Conservation (phyloP, 768 basidiomycete genomes). For the Piloderma croceum region DNA sequence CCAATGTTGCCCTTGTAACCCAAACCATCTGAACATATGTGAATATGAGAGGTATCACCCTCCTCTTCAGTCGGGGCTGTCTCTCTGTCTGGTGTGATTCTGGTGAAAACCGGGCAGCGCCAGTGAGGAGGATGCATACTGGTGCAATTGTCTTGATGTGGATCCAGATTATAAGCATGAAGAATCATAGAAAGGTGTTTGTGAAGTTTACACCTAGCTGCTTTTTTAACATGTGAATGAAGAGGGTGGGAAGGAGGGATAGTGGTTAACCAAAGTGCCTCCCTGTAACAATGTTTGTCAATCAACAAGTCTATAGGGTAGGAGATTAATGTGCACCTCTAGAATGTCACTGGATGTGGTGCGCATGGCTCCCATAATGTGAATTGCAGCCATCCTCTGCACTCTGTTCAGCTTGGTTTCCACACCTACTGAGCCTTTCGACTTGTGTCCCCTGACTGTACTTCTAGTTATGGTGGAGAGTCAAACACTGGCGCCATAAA, state of each 20-base stretch:
- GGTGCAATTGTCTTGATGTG: background rate
- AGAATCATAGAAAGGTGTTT: constrained; percentile 9
- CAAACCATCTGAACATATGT: constrained; percentile 14
- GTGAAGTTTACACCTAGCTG: background rate
- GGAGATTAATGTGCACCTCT: constrained; percentile 15
- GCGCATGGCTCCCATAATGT: constrained; percentile 26
- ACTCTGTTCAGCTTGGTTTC: constrained; percentile 3
- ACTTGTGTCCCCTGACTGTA: background rate
- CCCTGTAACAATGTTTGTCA: constrained; percentile 2
- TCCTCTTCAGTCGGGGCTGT: background rate
- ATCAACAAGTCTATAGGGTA: constrained; percentile 10
- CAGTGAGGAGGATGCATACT: background rate
- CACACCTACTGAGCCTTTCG: background rate
- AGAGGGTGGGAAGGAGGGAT: background rate
- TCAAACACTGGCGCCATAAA: constrained; percentile 28
- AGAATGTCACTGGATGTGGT: constrained; percentile 14
- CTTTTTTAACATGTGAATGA: background rate
- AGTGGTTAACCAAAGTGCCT: constrained; percentile 2
- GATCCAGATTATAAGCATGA: background rate
- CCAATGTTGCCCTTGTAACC: constrained; percentile 6
- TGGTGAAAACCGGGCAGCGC: background rate
- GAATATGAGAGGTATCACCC: background rate
- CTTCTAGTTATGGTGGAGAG: background rate
- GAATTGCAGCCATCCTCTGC: constrained; percentile 7
- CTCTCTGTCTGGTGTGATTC: background rate